Evolutionary conservation across 345 rosid genomes (phyloP).

Genomic region (Gossypioides kirkii): DNA sequence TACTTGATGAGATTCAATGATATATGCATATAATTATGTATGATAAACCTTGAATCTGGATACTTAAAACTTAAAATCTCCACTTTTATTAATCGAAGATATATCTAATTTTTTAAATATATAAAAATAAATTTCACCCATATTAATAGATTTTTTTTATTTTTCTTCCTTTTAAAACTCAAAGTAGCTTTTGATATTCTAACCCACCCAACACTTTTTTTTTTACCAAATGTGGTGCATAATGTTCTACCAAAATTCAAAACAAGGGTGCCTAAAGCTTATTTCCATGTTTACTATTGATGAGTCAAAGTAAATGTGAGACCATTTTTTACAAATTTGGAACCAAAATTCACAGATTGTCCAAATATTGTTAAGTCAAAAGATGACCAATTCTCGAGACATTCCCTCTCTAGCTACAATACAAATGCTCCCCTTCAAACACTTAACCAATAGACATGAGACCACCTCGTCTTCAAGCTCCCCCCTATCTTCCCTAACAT

Average conservation of each 20-base stretch:
- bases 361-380: neutral
- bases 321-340: neutral
- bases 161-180: too few species aligned
- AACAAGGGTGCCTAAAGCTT: neutral
- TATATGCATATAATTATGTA: too few species aligned
- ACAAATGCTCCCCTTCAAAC: slow-evolving; percentile 18
- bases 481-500: neutral
- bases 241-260: neutral
- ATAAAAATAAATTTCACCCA: too few species aligned
- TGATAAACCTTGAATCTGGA: accelerated
- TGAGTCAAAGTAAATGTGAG: slow-evolving; percentile 16
- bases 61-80: too few species aligned
- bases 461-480: neutral
- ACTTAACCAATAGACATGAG: neutral
- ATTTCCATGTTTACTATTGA: neutral
- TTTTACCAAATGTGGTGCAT: slow-evolving; percentile 13
- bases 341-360: slow-evolving; percentile 5
- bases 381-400: slow-evolving; percentile 9
- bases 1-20: too few species aligned
- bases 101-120: too few species aligned
- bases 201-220: neutral
- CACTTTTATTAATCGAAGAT: too few species aligned
- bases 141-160: too few species aligned
- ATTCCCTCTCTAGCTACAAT: slow-evolving; percentile 14
- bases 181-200: neutral